Conservation (phyloP, 2,329 filamentous ascomycete genomes). For the Colletotrichum navitas region DNA sequence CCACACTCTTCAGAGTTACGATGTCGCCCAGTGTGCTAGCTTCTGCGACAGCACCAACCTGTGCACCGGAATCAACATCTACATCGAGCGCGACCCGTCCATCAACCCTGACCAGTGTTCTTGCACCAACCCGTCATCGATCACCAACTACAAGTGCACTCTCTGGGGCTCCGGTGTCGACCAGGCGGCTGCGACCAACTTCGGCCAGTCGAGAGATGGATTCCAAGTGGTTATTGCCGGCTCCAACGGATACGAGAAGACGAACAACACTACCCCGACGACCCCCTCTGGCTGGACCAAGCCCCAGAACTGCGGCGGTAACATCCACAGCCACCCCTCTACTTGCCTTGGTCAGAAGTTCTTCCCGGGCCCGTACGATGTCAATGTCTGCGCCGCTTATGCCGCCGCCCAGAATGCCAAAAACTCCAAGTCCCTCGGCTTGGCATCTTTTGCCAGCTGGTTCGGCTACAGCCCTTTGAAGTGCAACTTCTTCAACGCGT, state of each 20-base stretch:
- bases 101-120: slow-evolving; percentile 34
- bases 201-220: slow-evolving; percentile 27
- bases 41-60: slow-evolving; percentile 27
- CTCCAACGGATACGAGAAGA: slow-evolving; percentile 43
- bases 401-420: slow-evolving; percentile 31
- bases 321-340: slow-evolving; percentile 27
- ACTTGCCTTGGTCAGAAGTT: slow-evolving; percentile 39
- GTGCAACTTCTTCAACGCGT: slow-evolving; percentile 41
- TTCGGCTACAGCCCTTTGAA: slow-evolving; percentile 36
- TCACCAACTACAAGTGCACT: slow-evolving; percentile 40
- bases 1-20: slow-evolving; percentile 32
- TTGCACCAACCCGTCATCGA: slow-evolving; percentile 32
- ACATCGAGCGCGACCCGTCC: slow-evolving; percentile 40
- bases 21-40: slow-evolving; percentile 27
- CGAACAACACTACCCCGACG: slow-evolving; percentile 29
- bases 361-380: slow-evolving; percentile 37
- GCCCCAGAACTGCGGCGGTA: slow-evolving; percentile 28
- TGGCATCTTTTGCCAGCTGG: slow-evolving; percentile 18
- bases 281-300: slow-evolving; percentile 38
- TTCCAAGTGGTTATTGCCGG: slow-evolving; percentile 42
- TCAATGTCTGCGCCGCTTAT: slow-evolving; percentile 33
- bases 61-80: slow-evolving; percentile 40
- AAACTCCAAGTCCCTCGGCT: slow-evolving; percentile 28
- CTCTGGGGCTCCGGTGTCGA: slow-evolving; percentile 39
- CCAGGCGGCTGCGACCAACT: slow-evolving; percentile 39